phyloP scores from a whole-genome alignment of 2,329 filamentous ascomycete genomes.

The Endoconidiophora laricicola region DNA sequence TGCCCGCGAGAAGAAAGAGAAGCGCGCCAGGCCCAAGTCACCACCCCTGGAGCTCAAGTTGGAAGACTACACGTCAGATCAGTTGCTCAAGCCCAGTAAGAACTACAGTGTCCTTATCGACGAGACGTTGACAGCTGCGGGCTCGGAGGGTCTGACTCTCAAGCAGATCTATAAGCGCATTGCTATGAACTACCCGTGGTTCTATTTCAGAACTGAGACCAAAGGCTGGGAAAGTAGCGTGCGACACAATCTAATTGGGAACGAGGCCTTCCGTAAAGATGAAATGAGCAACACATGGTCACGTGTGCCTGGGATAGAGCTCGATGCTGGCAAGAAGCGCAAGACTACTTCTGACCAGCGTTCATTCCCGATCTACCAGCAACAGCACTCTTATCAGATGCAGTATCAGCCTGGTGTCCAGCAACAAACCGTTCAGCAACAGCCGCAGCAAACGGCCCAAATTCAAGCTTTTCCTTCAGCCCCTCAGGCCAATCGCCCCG shows the following conservation, averaged over 20 bases:
- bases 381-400: slow-evolving; percentile 13
- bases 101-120: slow-evolving; percentile 46
- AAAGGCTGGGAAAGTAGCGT: slow-evolving; percentile 52
- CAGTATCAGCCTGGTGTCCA: slow-evolving; percentile 6
- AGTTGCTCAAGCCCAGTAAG: slow-evolving; percentile 44
- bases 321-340: slow-evolving; percentile 45
- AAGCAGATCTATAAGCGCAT: slow-evolving; percentile 50
- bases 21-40: slow-evolving; percentile 37
- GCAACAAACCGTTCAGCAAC: slow-evolving; percentile 6
- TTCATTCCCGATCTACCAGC: slow-evolving; percentile 21
- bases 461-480: background rate
- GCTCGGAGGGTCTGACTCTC: slow-evolving; percentile 36
- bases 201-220: slow-evolving; percentile 41
- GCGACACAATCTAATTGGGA: slow-evolving; percentile 46
- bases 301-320: slow-evolving; percentile 38
- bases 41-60: slow-evolving; percentile 38
- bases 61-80: slow-evolving; percentile 39
- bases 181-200: slow-evolving; percentile 40
- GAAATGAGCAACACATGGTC: slow-evolving; percentile 40
- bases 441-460: background rate
- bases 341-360: slow-evolving; percentile 33
- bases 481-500: background rate
- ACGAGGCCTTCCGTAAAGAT: slow-evolving; percentile 43
- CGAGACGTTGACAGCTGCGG: slow-evolving; percentile 38
- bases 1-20: slow-evolving; percentile 42